Evolutionary conservation across 345 rosid genomes (phyloP).

Genomic region (Lepidium sativum): DNA sequence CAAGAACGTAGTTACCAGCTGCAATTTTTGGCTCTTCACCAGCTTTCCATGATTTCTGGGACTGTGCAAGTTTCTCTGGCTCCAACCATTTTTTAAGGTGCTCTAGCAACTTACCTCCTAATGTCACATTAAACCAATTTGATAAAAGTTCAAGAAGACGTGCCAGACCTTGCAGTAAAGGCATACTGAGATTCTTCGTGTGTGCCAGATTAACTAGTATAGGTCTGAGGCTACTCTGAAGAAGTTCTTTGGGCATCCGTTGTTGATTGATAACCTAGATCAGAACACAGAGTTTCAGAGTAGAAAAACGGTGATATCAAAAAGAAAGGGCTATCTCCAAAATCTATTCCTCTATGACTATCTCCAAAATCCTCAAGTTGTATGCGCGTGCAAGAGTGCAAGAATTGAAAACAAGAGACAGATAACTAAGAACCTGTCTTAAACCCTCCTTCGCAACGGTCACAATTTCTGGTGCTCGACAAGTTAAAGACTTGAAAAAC

Average conservation of each 20-base stretch:
- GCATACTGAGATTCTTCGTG: slow-evolving; percentile 97
- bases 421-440: slow-evolving; percentile 55
- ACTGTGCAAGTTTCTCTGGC: slow-evolving; percentile 94
- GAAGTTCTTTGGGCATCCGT: slow-evolving; percentile 97
- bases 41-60: slow-evolving; percentile 87
- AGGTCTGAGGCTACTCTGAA: slow-evolving; percentile 97
- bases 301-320: neutral
- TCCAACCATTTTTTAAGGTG: slow-evolving; percentile 98
- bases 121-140: slow-evolving; percentile 94
- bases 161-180: slow-evolving; percentile 93
- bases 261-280: slow-evolving; percentile 87
- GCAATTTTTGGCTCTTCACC: slow-evolving; percentile 99
- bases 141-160: slow-evolving; percentile 95
- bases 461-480: slow-evolving; percentile 90
- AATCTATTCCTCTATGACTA: neutral
- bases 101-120: slow-evolving; percentile 94
- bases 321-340: slow-evolving; percentile 7
- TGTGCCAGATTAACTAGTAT: slow-evolving; percentile 91
- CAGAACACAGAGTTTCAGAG: slow-evolving; percentile 14
- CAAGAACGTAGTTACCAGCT: slow-evolving; percentile 47
- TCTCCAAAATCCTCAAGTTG: neutral
- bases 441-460: slow-evolving; percentile 96
- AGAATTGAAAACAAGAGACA: slow-evolving; percentile 13
- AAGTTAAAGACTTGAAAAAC: slow-evolving; percentile 96
- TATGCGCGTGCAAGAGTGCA: neutral